A percentile compares a stretch with the other conserved stretches of the same genome.
phyloP scores from a whole-genome alignment of 1,139 yeast species.

The Saccharomycopsis hybrid region DNA sequence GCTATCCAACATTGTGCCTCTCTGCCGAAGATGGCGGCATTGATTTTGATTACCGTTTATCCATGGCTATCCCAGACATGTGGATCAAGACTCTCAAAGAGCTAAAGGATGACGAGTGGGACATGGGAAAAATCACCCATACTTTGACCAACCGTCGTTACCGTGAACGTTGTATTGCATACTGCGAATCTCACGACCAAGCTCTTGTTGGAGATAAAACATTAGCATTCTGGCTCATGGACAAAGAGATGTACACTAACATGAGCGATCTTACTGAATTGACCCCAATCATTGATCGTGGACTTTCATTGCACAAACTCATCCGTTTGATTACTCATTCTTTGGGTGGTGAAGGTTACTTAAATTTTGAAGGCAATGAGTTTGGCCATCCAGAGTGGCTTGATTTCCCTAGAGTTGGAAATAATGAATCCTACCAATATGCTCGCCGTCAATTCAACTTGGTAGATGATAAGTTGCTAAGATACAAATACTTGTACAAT shows the following conservation, averaged over 20 bases:
- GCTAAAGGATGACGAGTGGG: slow-evolving; percentile 84
- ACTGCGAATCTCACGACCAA: slow-evolving; percentile 95
- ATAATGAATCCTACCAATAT: slow-evolving; percentile 82
- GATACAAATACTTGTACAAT: slow-evolving; percentile 69
- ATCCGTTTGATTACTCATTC: slow-evolving; percentile 81
- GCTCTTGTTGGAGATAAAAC: slow-evolving; percentile 97
- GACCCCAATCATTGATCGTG: slow-evolving; percentile 79
- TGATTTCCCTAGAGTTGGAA: slow-evolving; percentile 91
- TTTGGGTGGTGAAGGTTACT: slow-evolving; percentile 92
- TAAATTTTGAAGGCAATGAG: slow-evolving; percentile 95
- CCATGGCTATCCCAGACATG: slow-evolving; percentile 99
- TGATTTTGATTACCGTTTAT: slow-evolving; percentile 88
- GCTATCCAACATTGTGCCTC: slow-evolving; percentile 91
- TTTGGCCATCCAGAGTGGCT: slow-evolving; percentile 99
- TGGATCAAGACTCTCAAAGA: slow-evolving; percentile 94
- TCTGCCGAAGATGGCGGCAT: slow-evolving; percentile 74
- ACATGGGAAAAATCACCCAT: slow-evolving; percentile 69
- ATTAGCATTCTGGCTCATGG: slow-evolving; percentile 97
- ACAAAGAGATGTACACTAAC: slow-evolving; percentile 94
- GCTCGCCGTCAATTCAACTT: slow-evolving; percentile 93
- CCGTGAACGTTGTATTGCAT: slow-evolving; percentile 83
- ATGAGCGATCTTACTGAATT: slow-evolving; percentile 74
- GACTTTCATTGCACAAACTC: slow-evolving; percentile 83
- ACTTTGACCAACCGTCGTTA: slow-evolving; percentile 86
- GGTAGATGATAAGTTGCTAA: slow-evolving; percentile 68